These are phyloP conservation scores for Prunella vulgaris DNA, from an alignment of 257 asterid species.

Conservation along the genomic window DNA sequence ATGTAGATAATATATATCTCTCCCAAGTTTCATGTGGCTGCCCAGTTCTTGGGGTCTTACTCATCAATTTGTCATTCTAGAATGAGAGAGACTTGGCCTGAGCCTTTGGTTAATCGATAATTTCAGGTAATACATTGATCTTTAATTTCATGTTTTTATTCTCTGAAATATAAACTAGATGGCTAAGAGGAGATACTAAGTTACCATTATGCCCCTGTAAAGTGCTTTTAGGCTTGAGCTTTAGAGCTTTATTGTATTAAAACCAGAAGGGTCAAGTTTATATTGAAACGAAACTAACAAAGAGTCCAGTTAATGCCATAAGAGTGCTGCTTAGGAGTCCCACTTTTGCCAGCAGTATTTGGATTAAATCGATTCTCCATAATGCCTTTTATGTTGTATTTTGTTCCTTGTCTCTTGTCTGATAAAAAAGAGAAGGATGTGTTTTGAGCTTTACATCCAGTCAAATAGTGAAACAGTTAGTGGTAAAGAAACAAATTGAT, in stretches of 20 bases:
- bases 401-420: background rate
- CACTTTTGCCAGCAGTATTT: background rate
- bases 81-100: conserved; percentile 13
- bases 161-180: background rate
- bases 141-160: background rate
- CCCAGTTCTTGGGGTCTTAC: conserved; percentile 11
- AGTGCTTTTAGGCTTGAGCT: no score
- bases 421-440: background rate
- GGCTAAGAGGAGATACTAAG: conserved; percentile 3
- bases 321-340: background rate
- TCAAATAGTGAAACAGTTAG: background rate
- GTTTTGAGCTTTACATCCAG: background rate
- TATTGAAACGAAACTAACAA: background rate
- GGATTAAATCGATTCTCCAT: background rate
- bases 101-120: conserved; percentile 1
- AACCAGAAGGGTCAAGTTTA: no score
- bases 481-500: background rate
- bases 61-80: conserved; percentile 18
- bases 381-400: background rate
- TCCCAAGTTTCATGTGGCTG: conserved; percentile 11
- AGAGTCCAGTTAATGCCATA: background rate
- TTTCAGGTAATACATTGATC: conserved; percentile 22
- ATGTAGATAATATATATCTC: conserved; percentile 12
- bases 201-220: no score
- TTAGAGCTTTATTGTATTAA: no score